Percentiles rank a stretch among this genome's conserved stretches.
phyloP scores from a whole-genome alignment of 345 rosid species.

The Jatropha curcas region DNA sequence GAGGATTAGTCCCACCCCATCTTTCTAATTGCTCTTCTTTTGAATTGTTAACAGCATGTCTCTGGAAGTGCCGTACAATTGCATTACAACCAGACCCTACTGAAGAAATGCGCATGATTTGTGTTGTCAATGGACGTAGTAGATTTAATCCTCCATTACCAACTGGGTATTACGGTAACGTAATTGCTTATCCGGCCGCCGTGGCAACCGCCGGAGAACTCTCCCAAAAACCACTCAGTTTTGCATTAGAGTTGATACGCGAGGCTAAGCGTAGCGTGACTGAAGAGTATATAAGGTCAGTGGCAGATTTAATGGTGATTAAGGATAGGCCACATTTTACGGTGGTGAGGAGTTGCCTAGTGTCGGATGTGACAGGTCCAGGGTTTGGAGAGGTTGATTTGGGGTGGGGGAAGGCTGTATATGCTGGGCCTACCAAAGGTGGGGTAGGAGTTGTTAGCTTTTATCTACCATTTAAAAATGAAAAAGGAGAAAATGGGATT shows the following conservation, averaged over 20 bases:
- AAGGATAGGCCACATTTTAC: slow-evolving; percentile 11
- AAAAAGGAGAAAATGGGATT: slow-evolving; percentile 22
- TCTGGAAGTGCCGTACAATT: slow-evolving; percentile 14
- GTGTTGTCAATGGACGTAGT: not conserved
- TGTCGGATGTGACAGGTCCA: slow-evolving; percentile 24
- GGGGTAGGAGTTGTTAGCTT: slow-evolving; percentile 15
- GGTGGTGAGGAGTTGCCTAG: slow-evolving; percentile 13
- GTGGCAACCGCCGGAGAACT: not conserved
- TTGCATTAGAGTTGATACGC: slow-evolving; percentile 15
- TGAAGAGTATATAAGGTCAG: slow-evolving; percentile 15
- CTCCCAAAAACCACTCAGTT: slow-evolving; percentile 6
- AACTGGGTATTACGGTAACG: slow-evolving; percentile 9
- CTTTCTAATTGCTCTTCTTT: not conserved
- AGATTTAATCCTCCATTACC: not conserved
- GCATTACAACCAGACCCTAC: slow-evolving; percentile 5
- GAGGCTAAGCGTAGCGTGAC: slow-evolving; percentile 1
- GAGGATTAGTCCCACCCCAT: not conserved
- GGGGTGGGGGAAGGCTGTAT: slow-evolving; percentile 34
- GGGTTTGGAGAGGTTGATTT: slow-evolving; percentile 30
- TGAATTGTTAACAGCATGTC: slow-evolving; percentile 3
- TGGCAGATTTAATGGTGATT: slow-evolving; percentile 12
- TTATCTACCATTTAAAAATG: slow-evolving; percentile 2
- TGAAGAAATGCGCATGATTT: not conserved
- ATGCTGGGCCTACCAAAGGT: slow-evolving; percentile 24
- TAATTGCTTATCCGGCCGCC: not conserved